These are phyloP conservation scores for Guillardia theta DNA, from an alignment of 78 protist genomes.

Conservation along the genomic window DNA sequence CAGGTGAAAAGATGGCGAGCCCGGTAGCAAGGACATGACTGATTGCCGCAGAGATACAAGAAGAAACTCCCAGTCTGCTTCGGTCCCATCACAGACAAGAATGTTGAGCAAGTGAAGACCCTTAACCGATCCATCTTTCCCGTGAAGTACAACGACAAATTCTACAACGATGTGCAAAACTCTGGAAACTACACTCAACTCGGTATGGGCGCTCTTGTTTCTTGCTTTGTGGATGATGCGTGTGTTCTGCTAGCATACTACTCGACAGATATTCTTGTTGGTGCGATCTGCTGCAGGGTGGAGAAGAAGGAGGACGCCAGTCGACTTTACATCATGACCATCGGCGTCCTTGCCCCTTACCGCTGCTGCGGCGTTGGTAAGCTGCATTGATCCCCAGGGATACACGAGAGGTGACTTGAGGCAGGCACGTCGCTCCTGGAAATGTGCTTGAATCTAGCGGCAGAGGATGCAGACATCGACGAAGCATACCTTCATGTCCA, in stretches of 20 bases:
- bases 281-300: slow-evolving; percentile 21
- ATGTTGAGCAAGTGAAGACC: not conserved
- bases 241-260: not conserved
- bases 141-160: slow-evolving; percentile 23
- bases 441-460: not conserved
- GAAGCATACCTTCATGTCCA: slow-evolving; percentile 18
- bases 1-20: too few species aligned
- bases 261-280: slow-evolving; percentile 6
- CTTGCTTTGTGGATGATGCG: not conserved
- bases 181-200: slow-evolving; percentile 6
- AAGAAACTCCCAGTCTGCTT: not conserved
- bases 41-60: slow-evolving; percentile 15
- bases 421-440: not conserved
- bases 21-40: too few species aligned
- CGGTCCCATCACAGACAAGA: slow-evolving; percentile 25
- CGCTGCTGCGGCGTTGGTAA: slow-evolving; percentile 7
- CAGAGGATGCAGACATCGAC: not conserved
- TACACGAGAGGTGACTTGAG: too few species aligned
- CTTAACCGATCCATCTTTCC: not conserved
- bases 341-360: slow-evolving; percentile 40
- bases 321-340: slow-evolving; percentile 1
- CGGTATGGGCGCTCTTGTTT: not conserved
- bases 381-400: too few species aligned
- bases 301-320: not conserved
- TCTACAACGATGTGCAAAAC: not conserved